Evolutionary conservation across 306 rosid genomes (phyloP), one percentile per base, ranked within the genome.

Genomic region (Cicer judaicum): DNA sequence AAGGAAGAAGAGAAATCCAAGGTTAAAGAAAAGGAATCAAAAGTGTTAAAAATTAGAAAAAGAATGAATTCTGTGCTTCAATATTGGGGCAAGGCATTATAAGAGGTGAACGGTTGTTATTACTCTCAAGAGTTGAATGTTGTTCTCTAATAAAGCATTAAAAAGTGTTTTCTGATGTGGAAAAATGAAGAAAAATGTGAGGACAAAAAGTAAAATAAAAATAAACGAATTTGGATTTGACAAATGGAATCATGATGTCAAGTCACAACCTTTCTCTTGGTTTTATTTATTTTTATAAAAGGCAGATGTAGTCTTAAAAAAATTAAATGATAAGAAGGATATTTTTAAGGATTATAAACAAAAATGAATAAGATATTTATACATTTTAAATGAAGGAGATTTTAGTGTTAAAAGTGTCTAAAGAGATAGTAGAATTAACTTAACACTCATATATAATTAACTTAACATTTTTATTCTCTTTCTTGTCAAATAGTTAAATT

Each of bases 1-100:
- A 80, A 61, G 74, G 71, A 65, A 73, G 50, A 40, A 29, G 19
- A 62, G 40, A 73, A 40, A 61, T 70, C 50, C 59, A 59, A 1
- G 6, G 65, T 9, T 48, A 68, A 74, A 34, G 74, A 19, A 74
- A 65, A 64, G 78, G 81, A 70, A 75, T 73, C 54, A 60, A 48
- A 43, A 4, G 40, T n/a, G 56, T 63, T 29, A 47, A 65, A 69
- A 34, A 18, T 61, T 59, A 68, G 50, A 73, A 78, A 79, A 42
- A 1, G 84, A 82, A 85, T 85, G 78, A 76, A 85, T 85, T 85
- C 84, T 68, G 53, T 75, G 72, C 85, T 85, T 85, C 52, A 63
- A 46, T 54, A 44, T 71, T 72, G 80, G 80, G 86, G 82, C 48
- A 85, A 82, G 49, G 78, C 68, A 81, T 68, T 74, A 44, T 18